Percentiles rank a stretch among this genome's conserved stretches.
Conservation (phyloP, 2,329 filamentous ascomycete genomes). For the Aspergillus uvarum region DNA sequence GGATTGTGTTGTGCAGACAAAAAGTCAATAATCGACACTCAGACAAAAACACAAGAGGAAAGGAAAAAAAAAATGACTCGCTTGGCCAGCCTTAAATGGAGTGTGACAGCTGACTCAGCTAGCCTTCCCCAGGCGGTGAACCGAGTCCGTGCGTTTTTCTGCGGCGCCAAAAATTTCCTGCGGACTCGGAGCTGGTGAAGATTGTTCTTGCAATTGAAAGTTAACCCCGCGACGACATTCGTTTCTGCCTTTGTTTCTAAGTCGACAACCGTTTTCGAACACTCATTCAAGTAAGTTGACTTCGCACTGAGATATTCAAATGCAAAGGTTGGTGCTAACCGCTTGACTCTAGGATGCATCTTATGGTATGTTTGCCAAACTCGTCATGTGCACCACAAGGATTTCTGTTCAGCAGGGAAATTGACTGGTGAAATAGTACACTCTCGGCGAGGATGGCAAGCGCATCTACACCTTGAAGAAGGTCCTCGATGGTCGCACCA, state of each 20-base stretch:
- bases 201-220: not conserved
- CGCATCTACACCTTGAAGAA: slow-evolving; percentile 96
- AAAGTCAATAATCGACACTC: not conserved
- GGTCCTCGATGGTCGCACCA: slow-evolving; percentile 71
- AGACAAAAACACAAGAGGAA: slow-evolving; percentile 1
- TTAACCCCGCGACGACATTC: not conserved
- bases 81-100: slow-evolving; percentile 12
- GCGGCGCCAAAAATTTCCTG: slow-evolving; percentile 19
- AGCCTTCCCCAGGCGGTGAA: not conserved
- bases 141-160: slow-evolving; percentile 16
- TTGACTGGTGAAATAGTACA: slow-evolving; percentile 59
- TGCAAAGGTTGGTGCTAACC: not conserved
- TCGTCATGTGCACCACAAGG: not conserved
- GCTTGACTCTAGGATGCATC: slow-evolving; percentile 37
- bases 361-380: slow-evolving; percentile 38
- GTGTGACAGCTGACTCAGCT: slow-evolving; percentile 20
- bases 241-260: not conserved
- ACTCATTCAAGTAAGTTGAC: slow-evolving; percentile 24
- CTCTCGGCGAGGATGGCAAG: slow-evolving; percentile 76
- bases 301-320: too few species aligned
- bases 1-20: slow-evolving; percentile 10
- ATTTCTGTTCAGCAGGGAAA: slow-evolving; percentile 1
- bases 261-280: not conserved
- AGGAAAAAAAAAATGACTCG: slow-evolving; percentile 14
- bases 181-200: slow-evolving; percentile 11